Conservation (phyloP, 768 basidiomycete genomes). For the Hypholoma fasciculare region DNA sequence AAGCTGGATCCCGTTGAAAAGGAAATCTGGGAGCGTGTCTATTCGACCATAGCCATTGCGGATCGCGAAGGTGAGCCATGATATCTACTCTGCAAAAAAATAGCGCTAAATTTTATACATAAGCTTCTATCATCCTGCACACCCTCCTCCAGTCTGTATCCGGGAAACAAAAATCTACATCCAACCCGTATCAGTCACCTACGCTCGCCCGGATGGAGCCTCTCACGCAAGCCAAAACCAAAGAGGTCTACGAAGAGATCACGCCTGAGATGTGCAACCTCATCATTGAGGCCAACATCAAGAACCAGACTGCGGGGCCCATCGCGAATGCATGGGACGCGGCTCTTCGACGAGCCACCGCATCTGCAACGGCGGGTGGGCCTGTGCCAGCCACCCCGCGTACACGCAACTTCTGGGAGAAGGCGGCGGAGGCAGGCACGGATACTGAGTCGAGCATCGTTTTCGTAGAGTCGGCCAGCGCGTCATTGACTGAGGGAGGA, state of each 20-base stretch:
- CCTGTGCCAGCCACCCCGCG: constrained; percentile 7
- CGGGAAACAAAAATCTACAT: constrained; percentile 24
- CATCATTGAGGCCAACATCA: constrained; percentile 63
- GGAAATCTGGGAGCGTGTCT: constrained; percentile 45
- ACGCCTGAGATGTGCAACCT: constrained; percentile 63
- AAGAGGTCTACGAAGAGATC: constrained; percentile 40
- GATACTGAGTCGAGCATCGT: constrained; percentile 10
- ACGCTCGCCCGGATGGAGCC: constrained; percentile 40
- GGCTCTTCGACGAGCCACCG: constrained; percentile 28
- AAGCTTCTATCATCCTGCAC: constrained; percentile 54
- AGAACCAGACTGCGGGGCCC: constrained; percentile 57
- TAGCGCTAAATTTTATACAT: background rate
- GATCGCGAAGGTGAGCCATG: constrained; percentile 53
- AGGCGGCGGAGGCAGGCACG: constrained; percentile 14
- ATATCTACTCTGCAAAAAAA: background rate
- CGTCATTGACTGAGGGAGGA: background rate
- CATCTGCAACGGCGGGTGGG: background rate
- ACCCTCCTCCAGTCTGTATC: constrained; percentile 55
- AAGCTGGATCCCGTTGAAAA: constrained; percentile 35
- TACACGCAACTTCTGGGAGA: constrained; percentile 23
- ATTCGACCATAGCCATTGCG: constrained; percentile 39
- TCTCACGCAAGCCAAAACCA: constrained; percentile 25
- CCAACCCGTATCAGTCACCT: constrained; percentile 29
- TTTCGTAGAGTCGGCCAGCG: constrained; percentile 4
- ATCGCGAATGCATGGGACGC: constrained; percentile 53